These are phyloP conservation scores for Escallonia herrerae DNA, from an alignment of 129 eudicot species.

Conservation along the genomic window DNA sequence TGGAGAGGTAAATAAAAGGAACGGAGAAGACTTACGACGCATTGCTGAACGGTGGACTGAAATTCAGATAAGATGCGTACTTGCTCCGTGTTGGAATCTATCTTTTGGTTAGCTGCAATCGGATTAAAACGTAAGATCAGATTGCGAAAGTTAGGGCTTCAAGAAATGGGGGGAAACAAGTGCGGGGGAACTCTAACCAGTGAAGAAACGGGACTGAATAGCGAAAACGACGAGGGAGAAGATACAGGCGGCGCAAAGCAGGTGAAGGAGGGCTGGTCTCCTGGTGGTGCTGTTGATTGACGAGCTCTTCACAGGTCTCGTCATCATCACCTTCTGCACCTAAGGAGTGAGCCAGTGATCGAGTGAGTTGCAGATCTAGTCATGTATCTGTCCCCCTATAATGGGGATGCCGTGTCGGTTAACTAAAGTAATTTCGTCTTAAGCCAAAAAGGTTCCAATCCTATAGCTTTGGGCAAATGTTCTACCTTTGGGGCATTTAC, in stretches of 20 bases:
- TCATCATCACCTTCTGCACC: slow-evolving; percentile 22
- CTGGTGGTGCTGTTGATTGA: slow-evolving; percentile 17
- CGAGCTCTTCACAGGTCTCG: slow-evolving; percentile 22
- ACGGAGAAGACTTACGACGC: slow-evolving; percentile 55
- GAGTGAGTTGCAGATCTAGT: slow-evolving; percentile 4
- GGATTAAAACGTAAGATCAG: not conserved
- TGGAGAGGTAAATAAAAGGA: not conserved
- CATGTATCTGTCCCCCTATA: not conserved
- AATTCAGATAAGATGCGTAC: slow-evolving; percentile 58
- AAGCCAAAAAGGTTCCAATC: too few relatives aligned
- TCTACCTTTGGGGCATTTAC: too few relatives aligned
- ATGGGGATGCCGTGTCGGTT: too few relatives aligned
- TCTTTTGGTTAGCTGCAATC: slow-evolving; percentile 29
- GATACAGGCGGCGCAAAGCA: slow-evolving; percentile 56
- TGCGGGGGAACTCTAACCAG: slow-evolving; percentile 23
- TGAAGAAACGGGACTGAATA: slow-evolving; percentile 47
- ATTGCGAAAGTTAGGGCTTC: not conserved
- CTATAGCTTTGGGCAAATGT: too few relatives aligned
- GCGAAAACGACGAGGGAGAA: slow-evolving; percentile 60
- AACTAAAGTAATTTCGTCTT: too few relatives aligned
- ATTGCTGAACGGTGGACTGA: slow-evolving; percentile 75
- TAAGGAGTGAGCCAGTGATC: not conserved
- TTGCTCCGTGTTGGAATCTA: slow-evolving; percentile 17
- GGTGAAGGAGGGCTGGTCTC: slow-evolving; percentile 43
- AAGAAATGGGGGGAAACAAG: slow-evolving; percentile 4